Base-by-base conservation (phyloP, 2,329 filamentous ascomycete species). In the Trichoderma semiorbis region DNA sequence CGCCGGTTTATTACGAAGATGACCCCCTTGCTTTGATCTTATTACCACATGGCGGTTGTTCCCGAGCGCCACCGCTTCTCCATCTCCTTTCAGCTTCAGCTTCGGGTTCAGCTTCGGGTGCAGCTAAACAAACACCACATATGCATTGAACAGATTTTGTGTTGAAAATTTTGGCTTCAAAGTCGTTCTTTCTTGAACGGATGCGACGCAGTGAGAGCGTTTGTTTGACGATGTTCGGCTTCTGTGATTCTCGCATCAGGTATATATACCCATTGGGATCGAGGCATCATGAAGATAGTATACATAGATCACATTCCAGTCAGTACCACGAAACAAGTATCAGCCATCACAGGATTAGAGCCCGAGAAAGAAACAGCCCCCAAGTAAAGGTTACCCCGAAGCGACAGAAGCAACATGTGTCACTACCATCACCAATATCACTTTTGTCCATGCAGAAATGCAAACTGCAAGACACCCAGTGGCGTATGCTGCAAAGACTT, bases 381-480 rank as follows among this genome's bases (percentile, higher is more conserved):
- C n/a, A 67, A 26, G 12, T 21, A 30, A 16, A 34, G 32, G 28
- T 16, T 32, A n/a, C 5, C 11, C 16, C 21, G 21, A 47, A 36
- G 11, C 8, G 14, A 28, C 30, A 39, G 16, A 18, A 21, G 28
- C 47, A 36, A 53, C 47, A 71, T 71, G 69, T 71, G 69, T 24
- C 1, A 2, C 11, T 36, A 12, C 18, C 8, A 28, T 1, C 53
- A 53, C 21, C 7, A 60, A n/a, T 8, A 21, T 26, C 28, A 12
- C 21, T 39, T 71, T 47, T 71, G 69, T n/a, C 62, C 50, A 1
- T 71, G 69, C 62, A 21, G 1, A 30, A 68, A 71, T 24, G 14
- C 5, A 18, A 6, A 39, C 8, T 71, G 69, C 69, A 58, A 53
- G 50, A 14, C 39, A 3, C 8, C 55, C 7, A 21, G 47, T n/a